phyloP scores from a whole-genome alignment of 306 rosid genomes.

The Lablab purpureus region DNA sequence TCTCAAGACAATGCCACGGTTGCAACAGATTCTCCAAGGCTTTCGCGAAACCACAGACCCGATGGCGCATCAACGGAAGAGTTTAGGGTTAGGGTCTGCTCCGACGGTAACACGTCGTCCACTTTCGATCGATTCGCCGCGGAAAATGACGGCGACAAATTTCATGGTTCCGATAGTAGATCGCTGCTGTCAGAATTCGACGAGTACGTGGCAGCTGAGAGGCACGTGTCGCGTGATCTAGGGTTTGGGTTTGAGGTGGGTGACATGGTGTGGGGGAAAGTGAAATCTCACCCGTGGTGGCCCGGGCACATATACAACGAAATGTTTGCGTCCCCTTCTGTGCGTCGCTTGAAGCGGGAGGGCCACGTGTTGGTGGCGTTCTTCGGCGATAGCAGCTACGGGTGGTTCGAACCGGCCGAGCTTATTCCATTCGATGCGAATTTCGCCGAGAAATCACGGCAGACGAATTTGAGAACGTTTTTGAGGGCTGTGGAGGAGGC shows the following conservation, averaged over 20 bases:
- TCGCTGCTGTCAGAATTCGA: slow-evolving; percentile 79
- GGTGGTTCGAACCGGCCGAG: slow-evolving; percentile 95
- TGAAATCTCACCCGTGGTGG: slow-evolving; percentile 99
- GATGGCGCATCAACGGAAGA: slow-evolving; percentile 39
- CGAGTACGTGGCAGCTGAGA: slow-evolving; percentile 78
- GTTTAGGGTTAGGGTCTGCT: slow-evolving; percentile 52
- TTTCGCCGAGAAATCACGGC: slow-evolving; percentile 82
- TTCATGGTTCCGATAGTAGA: slow-evolving; percentile 49
- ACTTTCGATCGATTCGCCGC: neutral
- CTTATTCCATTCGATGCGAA: slow-evolving; percentile 77
- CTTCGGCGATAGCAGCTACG: slow-evolving; percentile 97
- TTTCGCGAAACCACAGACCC: neutral
- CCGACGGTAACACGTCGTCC: slow-evolving; percentile 46
- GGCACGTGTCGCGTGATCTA: slow-evolving; percentile 40
- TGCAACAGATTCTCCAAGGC: neutral
- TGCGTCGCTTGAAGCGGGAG: slow-evolving; percentile 78
- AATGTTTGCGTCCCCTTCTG: slow-evolving; percentile 72
- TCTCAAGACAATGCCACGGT: slow-evolving; percentile 41
- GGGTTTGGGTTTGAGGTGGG: slow-evolving; percentile 82
- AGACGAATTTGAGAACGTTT: slow-evolving; percentile 67
- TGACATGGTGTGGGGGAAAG: slow-evolving; percentile 98
- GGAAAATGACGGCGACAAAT: neutral
- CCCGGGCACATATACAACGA: slow-evolving; percentile 91
- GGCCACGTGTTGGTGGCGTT: slow-evolving; percentile 89
- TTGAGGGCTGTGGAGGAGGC: slow-evolving; percentile 94